phyloP scores from a whole-genome alignment of 805 yeast genomes.

The Zygotorulaspora florentina region DNA sequence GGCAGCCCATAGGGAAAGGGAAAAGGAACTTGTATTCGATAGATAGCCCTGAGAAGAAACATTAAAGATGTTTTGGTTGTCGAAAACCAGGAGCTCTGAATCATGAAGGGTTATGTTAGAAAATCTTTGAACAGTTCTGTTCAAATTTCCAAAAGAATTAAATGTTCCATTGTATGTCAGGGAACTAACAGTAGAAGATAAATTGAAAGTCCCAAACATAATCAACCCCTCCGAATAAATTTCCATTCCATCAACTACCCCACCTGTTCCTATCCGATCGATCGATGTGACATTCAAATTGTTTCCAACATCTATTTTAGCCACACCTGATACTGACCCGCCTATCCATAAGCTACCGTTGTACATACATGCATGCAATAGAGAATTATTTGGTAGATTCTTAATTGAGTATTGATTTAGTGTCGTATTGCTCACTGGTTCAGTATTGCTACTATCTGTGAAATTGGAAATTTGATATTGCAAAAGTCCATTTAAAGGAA shows the following conservation, averaged over 20 bases:
- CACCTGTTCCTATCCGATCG: conserved; percentile 14
- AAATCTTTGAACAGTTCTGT: conserved; percentile 7
- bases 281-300: conserved; percentile 18
- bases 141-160: conserved; percentile 10
- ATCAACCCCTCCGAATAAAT: conserved; percentile 37
- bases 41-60: conserved; percentile 18
- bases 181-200: conserved; percentile 13
- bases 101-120: conserved; percentile 22
- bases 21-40: conserved; percentile 25
- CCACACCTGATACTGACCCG: conserved; percentile 38
- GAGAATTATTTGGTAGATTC: conserved; percentile 25
- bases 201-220: conserved; percentile 21
- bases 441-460: conserved; percentile 35
- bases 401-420: conserved; percentile 40
- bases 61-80: conserved; percentile 31
- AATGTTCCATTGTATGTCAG: conserved; percentile 26
- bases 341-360: conserved; percentile 51
- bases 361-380: conserved; percentile 31
- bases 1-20: conserved; percentile 24
- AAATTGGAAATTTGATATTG: conserved; percentile 76
- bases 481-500: conserved; percentile 68
- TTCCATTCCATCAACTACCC: conserved; percentile 18
- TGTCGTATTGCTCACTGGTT: conserved; percentile 46
- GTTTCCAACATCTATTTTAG: conserved; percentile 30
- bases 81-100: conserved; percentile 23